A percentile compares a stretch with the other conserved stretches of the same genome.
Conservation (phyloP, 202 grass and related monocot species). For the Saccharum hybrid region DNA sequence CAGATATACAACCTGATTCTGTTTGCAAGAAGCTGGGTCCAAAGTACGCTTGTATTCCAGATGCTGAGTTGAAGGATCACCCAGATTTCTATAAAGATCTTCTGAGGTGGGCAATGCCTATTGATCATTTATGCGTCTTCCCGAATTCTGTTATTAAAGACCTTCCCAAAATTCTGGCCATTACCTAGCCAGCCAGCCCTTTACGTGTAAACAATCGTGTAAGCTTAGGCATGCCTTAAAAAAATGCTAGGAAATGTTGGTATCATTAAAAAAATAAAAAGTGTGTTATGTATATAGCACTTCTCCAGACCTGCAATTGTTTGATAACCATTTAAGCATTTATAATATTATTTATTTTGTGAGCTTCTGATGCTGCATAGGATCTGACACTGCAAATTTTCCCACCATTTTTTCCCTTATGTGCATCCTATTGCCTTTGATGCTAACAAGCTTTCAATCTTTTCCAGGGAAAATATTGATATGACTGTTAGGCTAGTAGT, state of each 20-base stretch:
- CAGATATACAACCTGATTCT: conserved; percentile 89
- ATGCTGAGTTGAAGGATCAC: conserved; percentile 73
- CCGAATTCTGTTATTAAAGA: neutral
- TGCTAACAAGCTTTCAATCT: conserved; percentile 17
- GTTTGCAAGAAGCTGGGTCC: conserved; percentile 85
- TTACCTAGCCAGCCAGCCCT: neutral
- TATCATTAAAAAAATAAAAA: neutral
- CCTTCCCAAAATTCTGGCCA: neutral
- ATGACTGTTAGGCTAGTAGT: conserved; percentile 94
- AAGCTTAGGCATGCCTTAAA: neutral
- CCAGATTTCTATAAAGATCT: conserved; percentile 93
- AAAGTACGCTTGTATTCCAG: conserved; percentile 80
- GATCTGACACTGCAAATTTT: neutral
- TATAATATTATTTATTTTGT: neutral
- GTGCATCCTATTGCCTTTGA: conserved; percentile 19
- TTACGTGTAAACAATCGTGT: neutral
- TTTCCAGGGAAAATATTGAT: conserved; percentile 90
- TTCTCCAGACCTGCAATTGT: neutral
- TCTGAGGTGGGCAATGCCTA: conserved; percentile 65
- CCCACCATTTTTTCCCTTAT: neutral
- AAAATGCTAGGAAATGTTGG: neutral
- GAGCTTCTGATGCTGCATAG: conserved; percentile 10
- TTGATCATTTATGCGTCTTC: neutral
- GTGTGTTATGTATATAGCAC: neutral
- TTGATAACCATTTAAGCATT: neutral